A percentile compares a stretch with the other conserved stretches of the same genome.
phyloP scores from a whole-genome alignment of 306 rosid species.

The Boehmeria nivea region DNA sequence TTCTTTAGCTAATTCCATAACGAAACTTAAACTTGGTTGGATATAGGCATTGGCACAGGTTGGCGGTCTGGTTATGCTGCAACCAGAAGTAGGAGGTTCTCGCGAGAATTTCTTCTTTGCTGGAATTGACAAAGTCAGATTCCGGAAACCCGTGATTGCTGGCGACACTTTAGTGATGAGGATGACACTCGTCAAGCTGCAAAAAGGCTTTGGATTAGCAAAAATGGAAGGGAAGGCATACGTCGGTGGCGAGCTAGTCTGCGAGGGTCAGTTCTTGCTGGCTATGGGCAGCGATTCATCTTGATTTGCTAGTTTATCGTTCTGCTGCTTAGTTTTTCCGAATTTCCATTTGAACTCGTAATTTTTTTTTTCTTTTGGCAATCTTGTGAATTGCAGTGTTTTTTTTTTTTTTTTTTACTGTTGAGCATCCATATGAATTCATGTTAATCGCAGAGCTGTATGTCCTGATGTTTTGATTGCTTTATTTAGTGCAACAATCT shows the following conservation, averaged over 20 bases:
- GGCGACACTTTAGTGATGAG: conserved; percentile 93
- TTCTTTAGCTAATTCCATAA: neutral
- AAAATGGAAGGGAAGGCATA: conserved; percentile 90
- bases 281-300: conserved; percentile 37
- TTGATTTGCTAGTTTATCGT: neutral
- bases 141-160: conserved; percentile 80
- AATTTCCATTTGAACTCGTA: neutral
- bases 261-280: conserved; percentile 87
- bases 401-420: neutral
- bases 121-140: conserved; percentile 83
- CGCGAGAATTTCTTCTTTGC: conserved; percentile 75
- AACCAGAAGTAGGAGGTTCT: conserved; percentile 81
- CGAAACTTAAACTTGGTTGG: neutral
- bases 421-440: neutral
- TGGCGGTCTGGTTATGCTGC: conserved; percentile 86
- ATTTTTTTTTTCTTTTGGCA: neutral
- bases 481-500: neutral
- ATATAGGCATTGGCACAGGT: conserved; percentile 91
- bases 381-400: neutral
- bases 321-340: neutral
- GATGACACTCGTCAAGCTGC: conserved; percentile 70
- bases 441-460: neutral
- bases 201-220: conserved; percentile 82
- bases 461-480: neutral
- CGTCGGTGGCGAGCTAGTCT: conserved; percentile 85